phyloP scores from a whole-genome alignment of 352 stramenopile species.

The Globisporangium nodosum region DNA sequence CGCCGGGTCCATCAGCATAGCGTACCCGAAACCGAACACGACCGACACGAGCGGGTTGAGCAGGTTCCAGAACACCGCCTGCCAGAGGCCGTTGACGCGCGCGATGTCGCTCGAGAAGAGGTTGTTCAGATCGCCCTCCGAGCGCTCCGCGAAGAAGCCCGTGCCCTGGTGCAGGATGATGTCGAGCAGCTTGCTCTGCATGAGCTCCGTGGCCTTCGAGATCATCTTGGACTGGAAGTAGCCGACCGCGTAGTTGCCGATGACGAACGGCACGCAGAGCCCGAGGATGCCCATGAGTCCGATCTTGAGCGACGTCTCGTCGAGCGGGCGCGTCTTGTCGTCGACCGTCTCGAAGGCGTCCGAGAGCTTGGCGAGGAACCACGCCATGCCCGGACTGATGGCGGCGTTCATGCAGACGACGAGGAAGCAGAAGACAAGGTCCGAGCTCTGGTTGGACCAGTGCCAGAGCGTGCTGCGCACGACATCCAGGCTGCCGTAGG shows the following conservation, averaged over 20 bases:
- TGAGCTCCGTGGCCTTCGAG: conserved; percentile 74
- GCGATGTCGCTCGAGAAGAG: conserved; percentile 84
- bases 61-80: conserved; percentile 87
- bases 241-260: conserved; percentile 82
- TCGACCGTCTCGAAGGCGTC: conserved; percentile 55
- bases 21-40: conserved; percentile 80
- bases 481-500: conserved; percentile 73
- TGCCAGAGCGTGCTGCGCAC: conserved; percentile 76
- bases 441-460: conserved; percentile 79
- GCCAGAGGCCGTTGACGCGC: conserved; percentile 81
- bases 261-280: conserved; percentile 76
- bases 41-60: conserved; percentile 77
- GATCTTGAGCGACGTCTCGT: conserved; percentile 53
- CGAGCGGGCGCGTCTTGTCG: conserved; percentile 19
- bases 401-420: conserved; percentile 81
- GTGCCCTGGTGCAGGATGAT: conserved; percentile 81
- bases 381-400: conserved; percentile 73
- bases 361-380: conserved; percentile 68
- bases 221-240: conserved; percentile 92
- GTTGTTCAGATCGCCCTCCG: conserved; percentile 86
- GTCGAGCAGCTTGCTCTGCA: conserved; percentile 67
- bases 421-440: conserved; percentile 70
- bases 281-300: conserved; percentile 73
- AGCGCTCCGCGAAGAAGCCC: conserved; percentile 78
- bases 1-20: conserved; percentile 74